A percentile compares a stretch with the other conserved stretches of the same genome.
phyloP scores from a whole-genome alignment of 139 green algal species.

The Haematococcus lacustris region DNA sequence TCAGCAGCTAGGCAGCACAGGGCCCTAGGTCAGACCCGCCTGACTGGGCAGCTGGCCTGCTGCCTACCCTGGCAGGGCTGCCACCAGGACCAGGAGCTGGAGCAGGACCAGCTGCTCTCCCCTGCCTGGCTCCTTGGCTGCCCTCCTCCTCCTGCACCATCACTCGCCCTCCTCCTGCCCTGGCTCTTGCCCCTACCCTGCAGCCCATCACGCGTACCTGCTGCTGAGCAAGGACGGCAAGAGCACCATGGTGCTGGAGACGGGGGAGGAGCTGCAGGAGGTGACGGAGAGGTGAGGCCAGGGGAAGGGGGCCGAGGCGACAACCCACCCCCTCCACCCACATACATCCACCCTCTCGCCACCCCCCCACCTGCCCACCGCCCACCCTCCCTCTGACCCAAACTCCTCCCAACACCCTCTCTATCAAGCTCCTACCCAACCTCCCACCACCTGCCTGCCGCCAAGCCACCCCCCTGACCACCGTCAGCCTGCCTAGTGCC shows the following conservation, averaged over 20 bases:
- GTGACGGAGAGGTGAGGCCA: slow-evolving; percentile 26
- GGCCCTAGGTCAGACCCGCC: not conserved
- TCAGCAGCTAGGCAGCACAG: no score
- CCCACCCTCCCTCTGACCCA: not conserved
- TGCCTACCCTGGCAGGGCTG: not conserved
- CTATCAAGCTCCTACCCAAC: no score
- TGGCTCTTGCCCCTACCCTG: not conserved
- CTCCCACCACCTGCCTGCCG: no score
- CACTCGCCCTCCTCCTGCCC: not conserved
- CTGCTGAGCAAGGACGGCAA: slow-evolving; percentile 45
- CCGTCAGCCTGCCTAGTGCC: no score
- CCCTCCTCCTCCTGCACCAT: not conserved
- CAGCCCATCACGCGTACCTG: slow-evolving; percentile 63
- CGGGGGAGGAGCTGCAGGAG: slow-evolving; percentile 64
- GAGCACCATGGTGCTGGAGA: slow-evolving; percentile 67
- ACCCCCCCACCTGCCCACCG: not conserved
- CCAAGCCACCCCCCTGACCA: no score
- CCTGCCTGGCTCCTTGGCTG: not conserved
- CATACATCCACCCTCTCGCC: not conserved
- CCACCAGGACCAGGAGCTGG: no score
- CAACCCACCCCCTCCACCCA: not conserved
- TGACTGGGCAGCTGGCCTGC: not conserved
- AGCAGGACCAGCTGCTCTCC: no score
- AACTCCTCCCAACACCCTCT: no score
- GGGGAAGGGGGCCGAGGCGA: not conserved